Conservation (phyloP, 1,284 basidiomycete genomes). For the Melampsora americana region DNA sequence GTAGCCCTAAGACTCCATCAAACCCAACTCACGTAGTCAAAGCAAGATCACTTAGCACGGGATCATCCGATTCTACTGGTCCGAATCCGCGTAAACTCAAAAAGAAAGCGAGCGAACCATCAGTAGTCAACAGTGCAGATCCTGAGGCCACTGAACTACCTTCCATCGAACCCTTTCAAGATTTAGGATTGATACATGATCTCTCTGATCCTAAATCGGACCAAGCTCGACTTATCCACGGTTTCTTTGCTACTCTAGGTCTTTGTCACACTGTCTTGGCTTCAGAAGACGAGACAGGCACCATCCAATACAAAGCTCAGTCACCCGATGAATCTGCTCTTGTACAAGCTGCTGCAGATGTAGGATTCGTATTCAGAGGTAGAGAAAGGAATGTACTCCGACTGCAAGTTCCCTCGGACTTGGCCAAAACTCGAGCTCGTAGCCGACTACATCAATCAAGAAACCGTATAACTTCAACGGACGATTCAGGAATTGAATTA, state of each 20-base stretch:
- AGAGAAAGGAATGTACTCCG: conserved; percentile 73
- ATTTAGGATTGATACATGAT: conserved; percentile 21
- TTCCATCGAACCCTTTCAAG: conserved; percentile 15
- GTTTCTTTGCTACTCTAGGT: conserved; percentile 85
- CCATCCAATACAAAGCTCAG: conserved; percentile 91
- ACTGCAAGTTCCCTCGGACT: conserved; percentile 71
- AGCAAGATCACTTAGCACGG: neutral
- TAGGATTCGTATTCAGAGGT: conserved; percentile 87
- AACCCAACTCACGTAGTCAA: neutral
- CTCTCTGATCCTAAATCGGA: conserved; percentile 10
- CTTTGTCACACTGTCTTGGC: conserved; percentile 96
- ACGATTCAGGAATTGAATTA: conserved; percentile 14
- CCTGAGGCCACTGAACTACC: neutral
- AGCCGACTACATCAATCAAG: neutral
- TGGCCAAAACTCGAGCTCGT: neutral
- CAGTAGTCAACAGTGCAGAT: conserved; percentile 4
- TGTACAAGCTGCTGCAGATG: conserved; percentile 94
- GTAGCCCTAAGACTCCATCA: neutral
- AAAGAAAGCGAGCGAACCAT: neutral
- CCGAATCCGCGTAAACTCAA: neutral
- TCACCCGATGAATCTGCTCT: conserved; percentile 95
- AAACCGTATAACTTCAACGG: neutral
- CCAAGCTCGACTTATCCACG: conserved; percentile 26
- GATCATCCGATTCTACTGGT: neutral
- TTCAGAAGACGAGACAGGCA: conserved; percentile 61